Evolutionary conservation across 306 rosid genomes (phyloP), one percentile per base, ranked within the genome.

Genomic region (Vachellia collinsii): DNA sequence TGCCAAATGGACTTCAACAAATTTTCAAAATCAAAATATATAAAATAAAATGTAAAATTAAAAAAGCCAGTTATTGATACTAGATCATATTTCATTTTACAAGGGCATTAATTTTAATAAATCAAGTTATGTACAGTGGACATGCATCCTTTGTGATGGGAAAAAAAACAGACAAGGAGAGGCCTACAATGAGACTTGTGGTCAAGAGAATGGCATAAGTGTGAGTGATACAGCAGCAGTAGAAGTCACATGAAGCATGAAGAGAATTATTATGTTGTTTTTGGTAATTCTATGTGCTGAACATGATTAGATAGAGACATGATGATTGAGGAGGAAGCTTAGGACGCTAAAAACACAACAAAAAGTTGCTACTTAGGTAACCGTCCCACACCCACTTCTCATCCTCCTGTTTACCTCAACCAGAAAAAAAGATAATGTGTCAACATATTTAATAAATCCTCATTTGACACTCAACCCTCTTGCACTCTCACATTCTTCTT

Each of bases 331-430:
- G 5, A 37, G 77, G 70, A 81, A 84, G 74, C 77, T 67, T 79
- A 3, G 41, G 63, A 70, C 51, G 43, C 16, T 59, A 20, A 82
- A 44, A 86, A 68, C 56, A 69, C 25, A 6, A 20, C 14, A 75
- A 81, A 75, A n/a, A 39, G 74, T 81, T 66, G 77, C 47, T 25
- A 68, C 84, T 80, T 91, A 85, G 94, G 91, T 85, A 17, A 90
- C 76, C 92, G 7, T 83, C 83, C 83, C 83, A 10, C 77, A 85
- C 83, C 92, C 88, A 90, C 89, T 76, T 56, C 51, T 22, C 77
- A 81, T 65, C 78, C 36, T 69, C 76, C 46, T 70, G 85, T 85
- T 42, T 46, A 42, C 70, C 76, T 56, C 44, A 73, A 54, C 20
- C 41, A 38, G 34, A 29, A 13, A 4, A 16, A 14, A 13, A 13